Conservation (phyloP, 352 stramenopile species). For the Phytopythium montanum region DNA sequence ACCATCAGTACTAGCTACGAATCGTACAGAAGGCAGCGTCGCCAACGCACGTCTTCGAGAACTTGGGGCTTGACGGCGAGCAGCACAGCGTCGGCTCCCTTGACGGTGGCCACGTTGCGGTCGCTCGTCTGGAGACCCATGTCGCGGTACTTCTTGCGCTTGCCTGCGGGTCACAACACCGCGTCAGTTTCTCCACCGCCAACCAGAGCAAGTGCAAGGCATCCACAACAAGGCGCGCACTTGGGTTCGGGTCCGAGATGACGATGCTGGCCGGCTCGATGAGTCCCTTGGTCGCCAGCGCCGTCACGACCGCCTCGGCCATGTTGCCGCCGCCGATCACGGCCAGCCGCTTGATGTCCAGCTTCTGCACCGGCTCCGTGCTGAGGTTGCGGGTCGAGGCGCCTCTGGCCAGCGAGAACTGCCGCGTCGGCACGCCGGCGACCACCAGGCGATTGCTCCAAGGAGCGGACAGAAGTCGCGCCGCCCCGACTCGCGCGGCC, state of each 20-base stretch:
- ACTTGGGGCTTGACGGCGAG: conserved; percentile 95
- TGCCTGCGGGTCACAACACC: conserved; percentile 20
- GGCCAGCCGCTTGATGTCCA: conserved; percentile 53
- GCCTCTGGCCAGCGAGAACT: background rate
- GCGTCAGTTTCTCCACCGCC: background rate
- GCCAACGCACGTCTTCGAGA: conserved; percentile 62
- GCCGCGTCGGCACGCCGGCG: background rate
- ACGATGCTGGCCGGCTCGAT: conserved; percentile 62
- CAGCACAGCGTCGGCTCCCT: conserved; percentile 90
- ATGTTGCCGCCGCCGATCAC: conserved; percentile 90
- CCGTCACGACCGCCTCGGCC: conserved; percentile 86
- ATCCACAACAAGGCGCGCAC: conserved; percentile 8
- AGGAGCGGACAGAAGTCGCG: background rate
- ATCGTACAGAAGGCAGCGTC: background rate
- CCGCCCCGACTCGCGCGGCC: background rate
- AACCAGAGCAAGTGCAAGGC: background rate
- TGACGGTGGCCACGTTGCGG: conserved; percentile 54
- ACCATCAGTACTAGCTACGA: background rate
- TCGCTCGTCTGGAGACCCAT: conserved; percentile 57
- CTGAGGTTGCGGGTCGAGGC: background rate
- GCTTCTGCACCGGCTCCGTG: conserved; percentile 6
- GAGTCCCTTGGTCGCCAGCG: conserved; percentile 66
- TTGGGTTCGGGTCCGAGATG: conserved; percentile 76
- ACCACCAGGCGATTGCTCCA: background rate
- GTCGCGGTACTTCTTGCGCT: conserved; percentile 56